A percentile compares a stretch with the other conserved stretches of the same genome.
phyloP scores from a whole-genome alignment of 176 grass and related monocot species.

The Elaeis guineensis region DNA sequence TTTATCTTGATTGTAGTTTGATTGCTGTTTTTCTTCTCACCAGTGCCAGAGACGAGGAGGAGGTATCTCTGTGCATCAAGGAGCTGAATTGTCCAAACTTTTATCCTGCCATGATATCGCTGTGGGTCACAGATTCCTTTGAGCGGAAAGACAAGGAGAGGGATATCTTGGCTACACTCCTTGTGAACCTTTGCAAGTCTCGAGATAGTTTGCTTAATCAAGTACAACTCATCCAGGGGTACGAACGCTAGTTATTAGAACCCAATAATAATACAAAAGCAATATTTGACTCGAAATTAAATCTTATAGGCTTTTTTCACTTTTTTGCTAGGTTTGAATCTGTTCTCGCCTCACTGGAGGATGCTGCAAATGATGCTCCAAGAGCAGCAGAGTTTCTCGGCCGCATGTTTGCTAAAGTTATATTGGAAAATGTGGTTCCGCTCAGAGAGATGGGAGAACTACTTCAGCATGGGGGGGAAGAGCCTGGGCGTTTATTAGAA shows the following conservation, averaged over 20 bases:
- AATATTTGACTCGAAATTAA: too few species aligned
- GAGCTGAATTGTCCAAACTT: constrained; percentile 84
- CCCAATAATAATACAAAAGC: neutral
- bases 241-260: neutral
- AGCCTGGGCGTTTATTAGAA: constrained; percentile 57
- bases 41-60: too few species aligned
- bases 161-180: constrained; percentile 66
- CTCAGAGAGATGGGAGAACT: constrained; percentile 66
- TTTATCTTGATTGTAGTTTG: too few species aligned
- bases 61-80: constrained; percentile 80
- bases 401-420: constrained; percentile 56
- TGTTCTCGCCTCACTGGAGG: constrained; percentile 70
- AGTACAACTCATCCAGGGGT: constrained; percentile 69
- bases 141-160: constrained; percentile 85
- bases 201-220: constrained; percentile 50
- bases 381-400: constrained; percentile 86
- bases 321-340: constrained; percentile 35
- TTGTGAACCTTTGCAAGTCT: constrained; percentile 65
- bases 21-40: too few species aligned
- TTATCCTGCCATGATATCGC: constrained; percentile 66
- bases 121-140: constrained; percentile 94
- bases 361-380: constrained; percentile 87
- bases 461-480: constrained; percentile 64
- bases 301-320: too few species aligned
- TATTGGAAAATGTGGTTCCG: constrained; percentile 50